Evolutionary conservation across 139 green algal species (phyloP).

Genomic region (Chlorella sp.): DNA sequence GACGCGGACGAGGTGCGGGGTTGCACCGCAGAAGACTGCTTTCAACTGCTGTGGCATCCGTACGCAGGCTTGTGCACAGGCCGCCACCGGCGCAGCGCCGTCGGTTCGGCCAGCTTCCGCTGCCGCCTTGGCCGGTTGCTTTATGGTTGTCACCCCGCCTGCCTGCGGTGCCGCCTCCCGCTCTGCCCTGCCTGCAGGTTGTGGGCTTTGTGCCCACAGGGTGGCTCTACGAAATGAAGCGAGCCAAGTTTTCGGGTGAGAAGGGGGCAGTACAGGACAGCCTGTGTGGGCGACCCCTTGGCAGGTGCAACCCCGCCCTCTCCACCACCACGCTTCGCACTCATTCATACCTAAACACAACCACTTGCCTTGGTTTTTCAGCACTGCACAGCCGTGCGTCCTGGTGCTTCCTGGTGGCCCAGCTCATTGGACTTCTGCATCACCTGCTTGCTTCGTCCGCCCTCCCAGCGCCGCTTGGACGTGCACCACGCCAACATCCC

Average conservation of each 20-base stretch:
- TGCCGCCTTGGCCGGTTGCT: not conserved
- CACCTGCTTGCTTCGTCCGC: no score
- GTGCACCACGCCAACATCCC: no score
- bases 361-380: no score
- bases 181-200: slow-evolving; percentile 47
- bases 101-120: not conserved
- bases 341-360: no score
- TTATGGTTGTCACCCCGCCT: not conserved
- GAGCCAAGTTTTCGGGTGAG: slow-evolving; percentile 11
- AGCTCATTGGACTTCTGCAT: no score
- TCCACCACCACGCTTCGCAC: not conserved
- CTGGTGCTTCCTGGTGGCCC: no score
- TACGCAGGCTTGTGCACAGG: not conserved
- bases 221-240: slow-evolving; percentile 84
- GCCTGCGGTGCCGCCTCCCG: not conserved
- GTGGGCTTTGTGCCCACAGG: slow-evolving; percentile 93
- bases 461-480: no score
- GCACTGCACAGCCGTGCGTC: no score
- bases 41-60: no score
- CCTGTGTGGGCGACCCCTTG: not conserved
- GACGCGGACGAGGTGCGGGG: slow-evolving; percentile 55
- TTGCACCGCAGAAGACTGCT: no score
- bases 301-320: not conserved
- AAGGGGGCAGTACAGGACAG: not conserved
- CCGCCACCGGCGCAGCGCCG: no score